These are phyloP conservation scores for Allantophomopsis cytisporea DNA, from an alignment of 2,329 filamentous ascomycete genomes.

Conservation along the genomic window DNA sequence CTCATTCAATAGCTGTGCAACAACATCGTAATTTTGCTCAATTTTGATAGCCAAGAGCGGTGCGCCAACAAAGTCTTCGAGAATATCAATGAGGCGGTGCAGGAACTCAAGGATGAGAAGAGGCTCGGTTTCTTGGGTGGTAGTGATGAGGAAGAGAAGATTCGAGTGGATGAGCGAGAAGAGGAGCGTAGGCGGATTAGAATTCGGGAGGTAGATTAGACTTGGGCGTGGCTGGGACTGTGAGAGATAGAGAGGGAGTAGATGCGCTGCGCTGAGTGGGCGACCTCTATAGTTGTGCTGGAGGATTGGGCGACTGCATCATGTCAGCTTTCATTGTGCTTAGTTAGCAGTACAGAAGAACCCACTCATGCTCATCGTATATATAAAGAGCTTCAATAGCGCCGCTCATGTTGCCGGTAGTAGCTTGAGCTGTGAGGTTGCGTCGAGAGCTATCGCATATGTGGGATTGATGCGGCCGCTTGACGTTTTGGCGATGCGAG, in stretches of 20 bases:
- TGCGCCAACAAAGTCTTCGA: conserved; percentile 88
- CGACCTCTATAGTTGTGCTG: conserved; percentile 80
- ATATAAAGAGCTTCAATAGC: conserved; percentile 93
- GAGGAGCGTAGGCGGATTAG: conserved; percentile 73
- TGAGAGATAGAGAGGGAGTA: conserved; percentile 78
- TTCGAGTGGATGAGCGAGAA: conserved; percentile 83
- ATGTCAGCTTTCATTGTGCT: conserved; percentile 10
- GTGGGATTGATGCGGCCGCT: conserved; percentile 1
- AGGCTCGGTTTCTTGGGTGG: conserved; percentile 78
- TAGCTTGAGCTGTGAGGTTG: background rate
- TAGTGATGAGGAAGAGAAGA: conserved; percentile 72
- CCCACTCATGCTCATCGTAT: conserved; percentile 88
- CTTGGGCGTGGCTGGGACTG: conserved; percentile 72
- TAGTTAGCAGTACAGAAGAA: conserved; percentile 6
- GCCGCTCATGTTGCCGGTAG: conserved; percentile 52
- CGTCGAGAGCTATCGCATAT: background rate
- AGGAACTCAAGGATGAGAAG: conserved; percentile 88
- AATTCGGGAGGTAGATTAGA: conserved; percentile 71
- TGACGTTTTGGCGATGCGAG: background rate
- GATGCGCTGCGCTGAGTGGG: conserved; percentile 59
- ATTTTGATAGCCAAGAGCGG: conserved; percentile 79
- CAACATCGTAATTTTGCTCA: conserved; percentile 82
- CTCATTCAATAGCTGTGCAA: conserved; percentile 83
- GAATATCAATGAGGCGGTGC: conserved; percentile 79
- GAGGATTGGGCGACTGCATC: conserved; percentile 61